phyloP scores from a whole-genome alignment of 2,329 filamentous ascomycete species.

The Fusarium temperatum region DNA sequence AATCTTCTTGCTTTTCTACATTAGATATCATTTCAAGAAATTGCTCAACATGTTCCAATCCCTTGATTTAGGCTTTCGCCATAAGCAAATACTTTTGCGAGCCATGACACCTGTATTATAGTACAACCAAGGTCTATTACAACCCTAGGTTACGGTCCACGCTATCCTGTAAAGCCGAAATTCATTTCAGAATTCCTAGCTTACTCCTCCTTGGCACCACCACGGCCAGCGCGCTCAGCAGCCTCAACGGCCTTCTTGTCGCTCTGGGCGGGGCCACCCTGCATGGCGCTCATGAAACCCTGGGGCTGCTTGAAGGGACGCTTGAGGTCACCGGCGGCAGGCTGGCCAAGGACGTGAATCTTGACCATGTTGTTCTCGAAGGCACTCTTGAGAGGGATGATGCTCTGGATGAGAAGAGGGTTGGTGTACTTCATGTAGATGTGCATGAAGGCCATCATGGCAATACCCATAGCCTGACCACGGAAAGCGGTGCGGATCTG shows the following conservation, averaged over 20 bases:
- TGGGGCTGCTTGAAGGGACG: constrained; percentile 90
- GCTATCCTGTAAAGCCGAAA: not conserved
- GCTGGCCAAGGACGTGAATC: constrained; percentile 89
- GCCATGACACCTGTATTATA: constrained; percentile 21
- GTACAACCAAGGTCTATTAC: constrained; percentile 31
- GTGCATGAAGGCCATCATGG: constrained; percentile 99
- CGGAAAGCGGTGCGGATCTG: constrained; percentile 89
- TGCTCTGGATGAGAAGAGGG: constrained; percentile 97
- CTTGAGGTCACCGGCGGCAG: constrained; percentile 90
- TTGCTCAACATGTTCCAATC: not conserved
- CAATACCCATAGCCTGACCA: constrained; percentile 92
- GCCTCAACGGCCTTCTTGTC: constrained; percentile 90
- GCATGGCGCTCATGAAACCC: constrained; percentile 83
- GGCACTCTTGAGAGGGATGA: constrained; percentile 95
- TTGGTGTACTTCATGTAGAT: constrained; percentile 99
- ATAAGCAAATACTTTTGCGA: constrained; percentile 19
- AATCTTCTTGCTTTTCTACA: not conserved
- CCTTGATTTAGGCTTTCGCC: not conserved
- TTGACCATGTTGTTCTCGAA: constrained; percentile 96
- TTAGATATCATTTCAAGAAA: not conserved
- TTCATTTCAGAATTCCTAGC: constrained; percentile 11
- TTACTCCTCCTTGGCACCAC: constrained; percentile 78
- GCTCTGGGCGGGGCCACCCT: constrained; percentile 80
- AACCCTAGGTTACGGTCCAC: constrained; percentile 10
- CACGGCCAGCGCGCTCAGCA: constrained; percentile 77